These are phyloP conservation scores for Carnegiea gigantea DNA, from an alignment of 179 eudicot species.

Conservation along the genomic window DNA sequence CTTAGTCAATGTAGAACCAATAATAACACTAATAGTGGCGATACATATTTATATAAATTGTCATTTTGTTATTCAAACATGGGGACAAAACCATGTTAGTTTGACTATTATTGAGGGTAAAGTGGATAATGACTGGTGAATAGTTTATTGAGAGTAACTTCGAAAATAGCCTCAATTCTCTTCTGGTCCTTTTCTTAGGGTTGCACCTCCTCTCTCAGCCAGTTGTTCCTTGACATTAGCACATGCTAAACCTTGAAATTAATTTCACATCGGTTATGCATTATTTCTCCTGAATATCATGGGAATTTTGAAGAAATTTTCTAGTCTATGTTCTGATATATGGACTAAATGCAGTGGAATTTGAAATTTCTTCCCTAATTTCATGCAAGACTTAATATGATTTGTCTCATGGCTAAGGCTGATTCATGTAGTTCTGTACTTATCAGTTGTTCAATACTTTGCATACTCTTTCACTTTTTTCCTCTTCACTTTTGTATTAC, in stretches of 20 bases:
- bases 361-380: slow-evolving; percentile 12
- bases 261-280: slow-evolving; percentile 21
- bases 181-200: not conserved
- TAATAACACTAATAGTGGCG: not conserved
- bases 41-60: not conserved
- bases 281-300: not conserved
- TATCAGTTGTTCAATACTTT: not conserved
- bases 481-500: not conserved
- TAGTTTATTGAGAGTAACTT: not conserved
- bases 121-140: not conserved
- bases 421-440: not conserved
- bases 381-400: not conserved
- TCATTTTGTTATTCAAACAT: not conserved
- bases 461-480: not conserved
- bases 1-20: not conserved
- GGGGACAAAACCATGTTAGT: slow-evolving; percentile 4
- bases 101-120: not conserved
- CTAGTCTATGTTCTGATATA: not conserved
- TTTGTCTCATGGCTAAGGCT: not conserved
- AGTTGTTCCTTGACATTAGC: slow-evolving; percentile 23
- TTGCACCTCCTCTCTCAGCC: not conserved
- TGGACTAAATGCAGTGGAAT: slow-evolving; percentile 1
- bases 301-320: not conserved
- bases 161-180: not conserved
- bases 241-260: slow-evolving; percentile 32